Evolutionary conservation across 2,329 filamentous ascomycete species (phyloP).

Genomic region (Scytalidium lignicola): DNA sequence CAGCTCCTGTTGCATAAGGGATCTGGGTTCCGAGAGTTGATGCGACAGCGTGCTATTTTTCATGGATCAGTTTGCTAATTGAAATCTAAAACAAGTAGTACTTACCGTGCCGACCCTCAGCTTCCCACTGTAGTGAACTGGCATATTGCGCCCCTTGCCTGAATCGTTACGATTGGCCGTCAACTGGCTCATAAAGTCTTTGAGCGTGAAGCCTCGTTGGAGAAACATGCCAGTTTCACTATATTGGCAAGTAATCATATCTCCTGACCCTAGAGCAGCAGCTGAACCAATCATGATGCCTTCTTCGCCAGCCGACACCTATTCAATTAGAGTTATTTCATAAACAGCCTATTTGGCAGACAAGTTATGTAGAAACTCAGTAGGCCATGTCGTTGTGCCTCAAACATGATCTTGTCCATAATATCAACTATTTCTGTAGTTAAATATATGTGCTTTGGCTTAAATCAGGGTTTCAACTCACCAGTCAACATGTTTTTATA

Average conservation of each 20-base stretch:
- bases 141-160: constrained; percentile 85
- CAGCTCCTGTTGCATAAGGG: constrained; percentile 75
- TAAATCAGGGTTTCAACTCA: constrained; percentile 29
- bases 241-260: constrained; percentile 89
- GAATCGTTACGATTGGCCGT: constrained; percentile 77
- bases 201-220: constrained; percentile 76
- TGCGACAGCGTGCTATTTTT: constrained; percentile 65
- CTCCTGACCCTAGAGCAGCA: constrained; percentile 66
- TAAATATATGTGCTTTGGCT: no score
- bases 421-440: constrained; percentile 35
- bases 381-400: constrained; percentile 78
- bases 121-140: constrained; percentile 81
- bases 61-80: no score
- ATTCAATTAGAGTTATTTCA: background rate
- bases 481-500: constrained; percentile 57
- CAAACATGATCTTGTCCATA: constrained; percentile 95
- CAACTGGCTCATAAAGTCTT: constrained; percentile 87
- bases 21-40: constrained; percentile 80
- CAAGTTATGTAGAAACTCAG: constrained; percentile 63
- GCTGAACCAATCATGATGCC: constrained; percentile 83
- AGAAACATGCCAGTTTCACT: constrained; percentile 84
- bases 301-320: constrained; percentile 71
- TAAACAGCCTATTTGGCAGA: background rate
- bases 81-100: constrained; percentile 11
- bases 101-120: constrained; percentile 71